These are phyloP conservation scores for Naganishia friedmannii DNA, from an alignment of 768 basidiomycete species.

Conservation along the genomic window DNA sequence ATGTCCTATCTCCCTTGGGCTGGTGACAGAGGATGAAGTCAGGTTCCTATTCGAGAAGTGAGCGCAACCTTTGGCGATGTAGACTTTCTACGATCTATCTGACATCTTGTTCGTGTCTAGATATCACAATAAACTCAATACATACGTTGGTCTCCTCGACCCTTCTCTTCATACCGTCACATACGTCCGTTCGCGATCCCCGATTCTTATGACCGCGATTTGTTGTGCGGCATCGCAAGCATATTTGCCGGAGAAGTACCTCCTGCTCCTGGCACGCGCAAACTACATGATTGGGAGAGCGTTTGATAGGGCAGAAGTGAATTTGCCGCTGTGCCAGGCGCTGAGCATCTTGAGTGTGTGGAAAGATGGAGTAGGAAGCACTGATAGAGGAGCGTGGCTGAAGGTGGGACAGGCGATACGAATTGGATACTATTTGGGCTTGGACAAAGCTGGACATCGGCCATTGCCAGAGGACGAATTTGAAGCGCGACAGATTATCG, in stretches of 20 bases:
- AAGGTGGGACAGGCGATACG: conserved; percentile 15
- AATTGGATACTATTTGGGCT: conserved; percentile 31
- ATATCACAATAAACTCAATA: conserved; percentile 35
- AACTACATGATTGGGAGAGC: conserved; percentile 34
- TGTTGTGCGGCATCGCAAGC: conserved; percentile 31
- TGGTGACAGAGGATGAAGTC: too few species aligned
- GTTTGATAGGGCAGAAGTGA: conserved; percentile 33
- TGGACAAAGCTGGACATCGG: conserved; percentile 17
- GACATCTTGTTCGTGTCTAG: neutral
- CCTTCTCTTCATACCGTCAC: conserved; percentile 31
- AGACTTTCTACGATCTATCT: neutral
- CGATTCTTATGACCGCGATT: conserved; percentile 36
- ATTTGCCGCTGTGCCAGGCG: conserved; percentile 35
- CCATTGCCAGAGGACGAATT: conserved; percentile 30
- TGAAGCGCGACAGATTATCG: conserved; percentile 35
- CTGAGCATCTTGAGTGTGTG: conserved; percentile 36
- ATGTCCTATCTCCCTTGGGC: too few species aligned
- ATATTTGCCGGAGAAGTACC: conserved; percentile 29
- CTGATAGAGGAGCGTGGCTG: conserved; percentile 5
- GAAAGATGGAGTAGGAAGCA: conserved; percentile 36
- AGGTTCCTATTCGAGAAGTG: too few species aligned
- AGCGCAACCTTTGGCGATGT: too few species aligned
- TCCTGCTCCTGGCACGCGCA: conserved; percentile 25
- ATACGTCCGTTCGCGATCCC: conserved; percentile 26
- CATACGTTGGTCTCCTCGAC: conserved; percentile 36